These are phyloP conservation scores for Naganishia vaughanmartiniae DNA, from an alignment of 768 basidiomycete genomes.

Conservation along the genomic window DNA sequence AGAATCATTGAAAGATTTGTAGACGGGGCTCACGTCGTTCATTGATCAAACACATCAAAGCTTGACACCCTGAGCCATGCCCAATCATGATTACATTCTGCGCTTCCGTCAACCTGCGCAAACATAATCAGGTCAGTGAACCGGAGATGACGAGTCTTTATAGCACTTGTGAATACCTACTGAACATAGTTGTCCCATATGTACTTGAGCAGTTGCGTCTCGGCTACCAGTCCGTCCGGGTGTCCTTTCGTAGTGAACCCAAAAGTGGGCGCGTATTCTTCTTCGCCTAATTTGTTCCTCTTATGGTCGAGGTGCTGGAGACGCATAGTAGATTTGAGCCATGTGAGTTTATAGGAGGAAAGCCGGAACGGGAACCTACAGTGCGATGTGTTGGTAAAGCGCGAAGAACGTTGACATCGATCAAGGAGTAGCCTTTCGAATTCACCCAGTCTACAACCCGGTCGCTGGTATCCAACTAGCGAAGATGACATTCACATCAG, in stretches of 20 bases:
- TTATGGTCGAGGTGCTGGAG: constrained; percentile 24
- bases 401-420: constrained; percentile 78
- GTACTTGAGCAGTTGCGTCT: constrained; percentile 66
- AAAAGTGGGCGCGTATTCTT: constrained; percentile 15
- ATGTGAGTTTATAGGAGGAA: not conserved
- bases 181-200: constrained; percentile 96
- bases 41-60: constrained; percentile 71
- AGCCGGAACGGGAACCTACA: constrained; percentile 31
- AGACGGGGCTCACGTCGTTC: constrained; percentile 59
- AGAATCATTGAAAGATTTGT: too few species aligned
- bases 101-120: constrained; percentile 66
- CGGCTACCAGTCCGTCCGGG: constrained; percentile 18
- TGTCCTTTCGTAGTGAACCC: constrained; percentile 3
- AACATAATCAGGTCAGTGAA: not conserved
- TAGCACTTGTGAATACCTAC: constrained; percentile 57
- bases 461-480: constrained; percentile 79
- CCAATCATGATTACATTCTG: constrained; percentile 76
- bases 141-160: not conserved
- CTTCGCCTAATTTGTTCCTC: constrained; percentile 33
- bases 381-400: constrained; percentile 43
- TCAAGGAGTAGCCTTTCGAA: constrained; percentile 64
- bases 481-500: not conserved
- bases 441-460: constrained; percentile 74
- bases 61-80: constrained; percentile 77
- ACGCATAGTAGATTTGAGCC: too few species aligned